These are phyloP conservation scores for Podaxis sp. DNA, from an alignment of 768 basidiomycete genomes.

Conservation along the genomic window DNA sequence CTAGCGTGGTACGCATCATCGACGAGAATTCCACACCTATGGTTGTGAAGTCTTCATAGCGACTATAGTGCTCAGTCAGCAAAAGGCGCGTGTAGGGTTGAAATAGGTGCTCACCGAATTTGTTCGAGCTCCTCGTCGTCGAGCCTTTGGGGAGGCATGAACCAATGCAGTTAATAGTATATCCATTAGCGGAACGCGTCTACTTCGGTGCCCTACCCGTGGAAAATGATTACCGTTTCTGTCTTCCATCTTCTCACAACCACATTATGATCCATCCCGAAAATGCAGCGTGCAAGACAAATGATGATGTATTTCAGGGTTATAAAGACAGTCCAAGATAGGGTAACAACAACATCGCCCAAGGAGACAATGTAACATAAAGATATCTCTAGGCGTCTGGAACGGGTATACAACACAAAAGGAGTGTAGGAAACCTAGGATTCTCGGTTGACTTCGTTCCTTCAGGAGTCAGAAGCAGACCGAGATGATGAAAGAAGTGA, in stretches of 20 bases:
- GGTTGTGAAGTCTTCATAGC: constrained; percentile 94
- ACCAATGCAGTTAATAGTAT: background rate
- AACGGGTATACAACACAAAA: constrained; percentile 11
- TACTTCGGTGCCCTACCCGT: background rate
- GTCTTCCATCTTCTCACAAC: background rate
- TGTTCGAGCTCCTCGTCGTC: constrained; percentile 69
- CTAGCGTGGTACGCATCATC: background rate
- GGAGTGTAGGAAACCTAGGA: background rate
- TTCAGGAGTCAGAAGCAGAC: background rate
- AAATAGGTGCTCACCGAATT: constrained; percentile 48
- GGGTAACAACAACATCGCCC: constrained; percentile 5
- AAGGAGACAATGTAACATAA: background rate
- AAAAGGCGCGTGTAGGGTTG: background rate
- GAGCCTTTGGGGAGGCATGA: constrained; percentile 48
- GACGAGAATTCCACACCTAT: constrained; percentile 61
- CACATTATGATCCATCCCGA: too few relatives aligned
- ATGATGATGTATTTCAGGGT: background rate
- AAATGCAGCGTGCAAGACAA: background rate
- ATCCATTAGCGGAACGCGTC: constrained; percentile 4
- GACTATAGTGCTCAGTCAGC: constrained; percentile 44
- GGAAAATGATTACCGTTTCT: constrained; percentile 4
- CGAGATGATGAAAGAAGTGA: background rate
- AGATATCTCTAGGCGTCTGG: constrained; percentile 3
- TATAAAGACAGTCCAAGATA: constrained; percentile 12
- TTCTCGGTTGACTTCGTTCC: background rate